Base-by-base conservation (phyloP, 768 basidiomycete genomes). In the Hortiboletus flavorubellus region DNA sequence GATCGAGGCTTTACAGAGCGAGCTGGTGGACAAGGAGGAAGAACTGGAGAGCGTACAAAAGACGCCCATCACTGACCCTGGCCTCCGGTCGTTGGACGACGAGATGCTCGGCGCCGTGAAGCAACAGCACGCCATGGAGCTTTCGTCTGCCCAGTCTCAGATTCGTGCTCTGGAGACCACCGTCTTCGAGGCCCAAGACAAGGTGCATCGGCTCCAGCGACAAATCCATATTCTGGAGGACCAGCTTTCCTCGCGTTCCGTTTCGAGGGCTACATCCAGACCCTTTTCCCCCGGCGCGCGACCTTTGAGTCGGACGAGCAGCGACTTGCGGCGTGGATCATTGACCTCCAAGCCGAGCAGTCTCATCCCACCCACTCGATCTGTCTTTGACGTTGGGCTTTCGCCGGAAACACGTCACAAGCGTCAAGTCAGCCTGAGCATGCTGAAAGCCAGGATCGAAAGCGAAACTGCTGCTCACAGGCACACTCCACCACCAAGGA, bases 361-460 rank as follows among this genome's bases (percentile, higher is more conserved):
- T 59, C 69, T 69, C 45, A 62, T 74, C 43, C 75, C 78, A 10
- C 61, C 66, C 39, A 75, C 82, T 29, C 78, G 86, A 26, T 80
- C 85, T 2, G 78, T 84, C 4, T 82, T 89, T 53, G 89, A 91
- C 56, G 80, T 83, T 30, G 80, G 79, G 48, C 77, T 93, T 46
- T 82, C 87, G 8, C 80, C 87, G 0, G 88, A 91, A 69, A 86
- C 87, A 35, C 76, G 81, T 30, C 91, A 93, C 71, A 92, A 92
- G 65, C 86, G 91, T 52, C 82, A 84, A 62, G 84, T 91, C 62
- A 91, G 89, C 71, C 71, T 94, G 61, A 84, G 86, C 70, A 94
- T 95, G 89, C 82, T 95, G 48, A 93, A 92, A 66, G 91, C 90
- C 21, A 84, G 92, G 42, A 94, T 94, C 62, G 89, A 93, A 56